These are phyloP conservation scores for Lentinula detonsa DNA, from an alignment of 768 basidiomycete species.

Conservation along the genomic window DNA sequence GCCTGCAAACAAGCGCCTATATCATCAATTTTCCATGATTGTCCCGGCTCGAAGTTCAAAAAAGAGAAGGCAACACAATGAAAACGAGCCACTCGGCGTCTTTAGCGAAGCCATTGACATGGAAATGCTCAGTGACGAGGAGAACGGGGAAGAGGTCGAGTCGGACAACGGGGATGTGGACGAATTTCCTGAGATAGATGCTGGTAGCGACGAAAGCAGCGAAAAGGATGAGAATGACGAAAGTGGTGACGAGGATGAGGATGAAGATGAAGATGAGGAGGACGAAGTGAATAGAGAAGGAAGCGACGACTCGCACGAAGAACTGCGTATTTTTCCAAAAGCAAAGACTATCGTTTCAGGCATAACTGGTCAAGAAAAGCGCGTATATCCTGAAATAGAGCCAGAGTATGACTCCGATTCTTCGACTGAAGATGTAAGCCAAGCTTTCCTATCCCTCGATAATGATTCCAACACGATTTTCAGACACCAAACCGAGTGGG, in stretches of 20 bases:
- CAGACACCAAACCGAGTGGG: conserved; percentile 95
- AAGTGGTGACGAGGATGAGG: conserved; percentile 20
- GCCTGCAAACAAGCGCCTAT: background rate
- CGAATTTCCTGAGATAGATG: conserved; percentile 67
- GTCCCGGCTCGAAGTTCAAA: conserved; percentile 19
- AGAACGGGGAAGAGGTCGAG: conserved; percentile 37
- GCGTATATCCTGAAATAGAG: conserved; percentile 83
- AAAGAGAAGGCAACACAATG: conserved; percentile 54
- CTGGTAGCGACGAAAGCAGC: conserved; percentile 47
- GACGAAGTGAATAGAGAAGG: conserved; percentile 32
- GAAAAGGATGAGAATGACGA: conserved; percentile 25
- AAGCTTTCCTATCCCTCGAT: conserved; percentile 6
- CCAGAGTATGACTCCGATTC: conserved; percentile 90
- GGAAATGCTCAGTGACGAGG: conserved; percentile 76
- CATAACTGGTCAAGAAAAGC: conserved; percentile 81
- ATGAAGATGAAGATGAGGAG: conserved; percentile 30
- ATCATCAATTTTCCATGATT: conserved; percentile 2
- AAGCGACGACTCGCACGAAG: conserved; percentile 33
- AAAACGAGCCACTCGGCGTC: conserved; percentile 27
- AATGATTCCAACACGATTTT: conserved; percentile 8
- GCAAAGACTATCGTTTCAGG: conserved; percentile 66
- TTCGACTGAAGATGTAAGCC: conserved; percentile 82
- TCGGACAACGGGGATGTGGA: conserved; percentile 60
- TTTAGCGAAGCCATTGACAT: conserved; percentile 40
- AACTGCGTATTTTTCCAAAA: conserved; percentile 53